Conservation (phyloP, 805 yeast species). For the Candida taoyuanica region DNA sequence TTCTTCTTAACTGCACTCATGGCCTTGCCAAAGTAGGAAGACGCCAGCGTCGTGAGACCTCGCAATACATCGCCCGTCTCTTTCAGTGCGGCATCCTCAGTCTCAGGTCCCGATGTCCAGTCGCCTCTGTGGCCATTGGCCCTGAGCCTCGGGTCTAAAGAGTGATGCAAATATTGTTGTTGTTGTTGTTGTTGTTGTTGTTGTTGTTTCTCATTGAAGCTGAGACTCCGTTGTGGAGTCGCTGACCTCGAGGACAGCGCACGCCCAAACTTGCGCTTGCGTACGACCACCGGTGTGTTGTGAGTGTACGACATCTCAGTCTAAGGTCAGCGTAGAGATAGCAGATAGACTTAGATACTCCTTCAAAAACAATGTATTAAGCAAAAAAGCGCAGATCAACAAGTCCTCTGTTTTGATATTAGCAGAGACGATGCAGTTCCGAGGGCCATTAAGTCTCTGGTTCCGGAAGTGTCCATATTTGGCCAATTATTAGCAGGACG, state of each 20-base stretch:
- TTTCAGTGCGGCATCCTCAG: constrained; percentile 16
- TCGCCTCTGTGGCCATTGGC: constrained; percentile 2
- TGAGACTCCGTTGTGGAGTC: constrained; percentile 1
- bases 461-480: no score
- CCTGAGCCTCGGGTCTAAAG: constrained; percentile 1
- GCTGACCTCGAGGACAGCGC: background rate
- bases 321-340: background rate
- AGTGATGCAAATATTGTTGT: background rate
- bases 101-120: constrained; percentile 11
- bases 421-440: no score
- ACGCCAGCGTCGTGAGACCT: constrained; percentile 1
- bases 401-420: no score
- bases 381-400: no score
- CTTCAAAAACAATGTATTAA: background rate
- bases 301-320: constrained; percentile 2
- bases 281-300: constrained; percentile 4
- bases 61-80: constrained; percentile 13
- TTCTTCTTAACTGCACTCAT: constrained; percentile 4
- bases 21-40: background rate
- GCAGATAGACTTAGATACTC: background rate
- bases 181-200: background rate
- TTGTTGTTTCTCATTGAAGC: background rate
- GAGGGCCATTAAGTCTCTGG: no score
- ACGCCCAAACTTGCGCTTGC: constrained; percentile 7
- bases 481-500: no score